These are phyloP conservation scores for Papilionanthe hybrid DNA, from an alignment of 116 monocot species.

Conservation along the genomic window DNA sequence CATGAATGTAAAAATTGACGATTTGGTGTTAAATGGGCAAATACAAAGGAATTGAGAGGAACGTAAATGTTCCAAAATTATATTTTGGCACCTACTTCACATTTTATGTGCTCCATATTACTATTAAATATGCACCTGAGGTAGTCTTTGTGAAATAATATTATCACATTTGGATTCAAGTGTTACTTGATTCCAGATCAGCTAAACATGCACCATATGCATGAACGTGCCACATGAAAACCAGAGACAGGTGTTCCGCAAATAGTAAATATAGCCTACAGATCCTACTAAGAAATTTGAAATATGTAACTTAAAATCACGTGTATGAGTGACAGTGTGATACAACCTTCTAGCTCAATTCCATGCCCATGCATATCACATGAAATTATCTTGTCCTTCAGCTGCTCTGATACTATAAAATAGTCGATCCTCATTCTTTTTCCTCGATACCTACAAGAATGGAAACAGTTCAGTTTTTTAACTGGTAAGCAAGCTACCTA, in stretches of 20 bases:
- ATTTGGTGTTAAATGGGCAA: no score
- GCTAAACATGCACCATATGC: not conserved
- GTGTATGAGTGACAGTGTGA: not conserved
- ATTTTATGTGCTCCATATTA: no score
- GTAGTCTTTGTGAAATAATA: not conserved
- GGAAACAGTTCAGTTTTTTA: not conserved
- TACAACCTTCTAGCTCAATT: slow-evolving; percentile 83
- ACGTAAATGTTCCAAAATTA: not conserved
- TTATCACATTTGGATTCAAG: not conserved
- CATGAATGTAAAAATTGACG: no score
- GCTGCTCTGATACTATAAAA: slow-evolving; percentile 78
- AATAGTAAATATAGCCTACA: no score
- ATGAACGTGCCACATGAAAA: not conserved
- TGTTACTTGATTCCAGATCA: not conserved
- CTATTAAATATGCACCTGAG: no score
- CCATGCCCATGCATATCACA: slow-evolving; percentile 87
- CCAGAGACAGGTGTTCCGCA: no score
- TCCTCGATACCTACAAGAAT: slow-evolving; percentile 63
- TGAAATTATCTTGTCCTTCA: slow-evolving; percentile 58
- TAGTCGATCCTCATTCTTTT: slow-evolving; percentile 98
- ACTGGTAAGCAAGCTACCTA: not conserved
- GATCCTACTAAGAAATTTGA: not conserved
- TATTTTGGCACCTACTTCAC: no score
- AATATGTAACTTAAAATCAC: not conserved
- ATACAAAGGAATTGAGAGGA: no score